Base-by-base conservation (phyloP, 352 stramenopile genomes). In the Phytophthora citricola region DNA sequence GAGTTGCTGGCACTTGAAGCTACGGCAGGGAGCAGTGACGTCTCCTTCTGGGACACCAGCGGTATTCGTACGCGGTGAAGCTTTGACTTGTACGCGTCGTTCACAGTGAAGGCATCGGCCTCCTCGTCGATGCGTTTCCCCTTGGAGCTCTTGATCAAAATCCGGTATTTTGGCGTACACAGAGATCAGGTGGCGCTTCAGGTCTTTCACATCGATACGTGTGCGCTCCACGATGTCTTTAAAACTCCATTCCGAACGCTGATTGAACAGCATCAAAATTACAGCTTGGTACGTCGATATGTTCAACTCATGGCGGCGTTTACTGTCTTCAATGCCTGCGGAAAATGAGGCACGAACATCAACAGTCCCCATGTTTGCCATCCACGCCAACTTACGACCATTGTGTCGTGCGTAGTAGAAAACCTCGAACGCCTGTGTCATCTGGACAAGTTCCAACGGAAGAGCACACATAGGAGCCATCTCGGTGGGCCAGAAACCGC, bases 271-370 rank as follows among this genome's bases (percentile, higher is more conserved):
- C 69, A 98, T 89, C 29, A 99, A 80, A 43, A 99, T 98, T 55
- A 97, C 97, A 69, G 98, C 98, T 81, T 99, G 97, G 71, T 99
- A 99, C 6, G 97, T 99, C 20, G 95, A 98, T 24, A 99, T 97
- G 44, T 91, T 98, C 0, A 99, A 74, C 47, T 99, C 97, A 66
- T 99, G 92, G 20, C 89, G 83, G 38, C 88, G 81, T 26, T 81
- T 81, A n/a, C 54, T 62, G 20, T 83, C 69, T 29, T 79, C 80
- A 12, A 74, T 62, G n/a, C 81, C 75, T 6, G 81, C 80, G 22
- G 77, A 87, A 76, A 99, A 99, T 1, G 70, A 89, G 3, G 95
- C 95, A 22, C 90, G 92, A 17, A 99, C 51, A 73, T 99, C 97
- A 10, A 95, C 94, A 2, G 76, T 88, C 15, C 83, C 97, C 70